Conservation (phyloP, 345 rosid species). For the Isatis tinctoria region DNA sequence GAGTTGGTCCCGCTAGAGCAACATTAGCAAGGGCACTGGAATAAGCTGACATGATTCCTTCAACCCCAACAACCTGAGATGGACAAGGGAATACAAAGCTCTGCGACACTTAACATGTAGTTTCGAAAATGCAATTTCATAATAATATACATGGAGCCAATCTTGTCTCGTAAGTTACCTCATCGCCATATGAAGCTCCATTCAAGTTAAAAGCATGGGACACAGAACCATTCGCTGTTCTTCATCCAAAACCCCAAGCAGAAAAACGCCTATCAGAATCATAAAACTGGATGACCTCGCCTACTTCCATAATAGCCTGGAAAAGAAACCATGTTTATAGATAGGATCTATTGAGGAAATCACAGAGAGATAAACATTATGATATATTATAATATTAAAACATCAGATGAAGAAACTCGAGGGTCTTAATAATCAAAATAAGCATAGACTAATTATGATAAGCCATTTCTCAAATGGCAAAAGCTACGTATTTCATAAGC, state of each 20-base stretch:
- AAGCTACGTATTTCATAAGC: not conserved
- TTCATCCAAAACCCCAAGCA: constrained; percentile 93
- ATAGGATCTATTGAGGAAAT: not conserved
- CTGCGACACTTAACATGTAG: not conserved
- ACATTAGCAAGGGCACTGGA: constrained; percentile 47
- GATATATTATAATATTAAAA: not conserved
- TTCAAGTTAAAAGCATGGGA: constrained; percentile 88
- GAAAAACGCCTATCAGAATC: constrained; percentile 77
- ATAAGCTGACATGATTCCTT: constrained; percentile 84
- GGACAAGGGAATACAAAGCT: not conserved
- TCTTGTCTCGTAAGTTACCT: constrained; percentile 40
- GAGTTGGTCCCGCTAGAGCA: constrained; percentile 66
- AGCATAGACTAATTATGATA: not conserved
- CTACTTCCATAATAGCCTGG: constrained; percentile 84
- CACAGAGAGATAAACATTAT: not conserved
- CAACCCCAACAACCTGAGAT: constrained; percentile 72
- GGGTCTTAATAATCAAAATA: not conserved
- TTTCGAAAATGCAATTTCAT: not conserved
- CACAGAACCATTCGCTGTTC: constrained; percentile 43
- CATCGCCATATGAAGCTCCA: constrained; percentile 48
- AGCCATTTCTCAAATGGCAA: not conserved
- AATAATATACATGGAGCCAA: not conserved
- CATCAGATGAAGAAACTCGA: not conserved
- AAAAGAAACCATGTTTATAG: constrained; percentile 8
- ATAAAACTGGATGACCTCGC: constrained; percentile 82